Evolutionary conservation across 768 basidiomycete species (phyloP).

Genomic region (Podaxis sp.): DNA sequence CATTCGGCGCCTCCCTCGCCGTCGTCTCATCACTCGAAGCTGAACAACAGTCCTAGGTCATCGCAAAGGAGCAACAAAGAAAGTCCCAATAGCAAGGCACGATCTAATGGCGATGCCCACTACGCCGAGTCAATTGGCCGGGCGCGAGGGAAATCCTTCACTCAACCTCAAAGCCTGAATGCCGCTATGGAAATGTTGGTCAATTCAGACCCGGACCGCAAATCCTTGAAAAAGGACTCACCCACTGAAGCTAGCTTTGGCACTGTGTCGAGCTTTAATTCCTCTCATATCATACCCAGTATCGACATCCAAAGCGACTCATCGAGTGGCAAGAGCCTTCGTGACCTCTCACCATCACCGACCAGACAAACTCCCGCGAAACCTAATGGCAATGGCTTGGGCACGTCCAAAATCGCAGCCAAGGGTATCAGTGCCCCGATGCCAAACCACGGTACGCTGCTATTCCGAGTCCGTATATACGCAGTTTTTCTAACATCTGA

Average conservation of each 20-base stretch:
- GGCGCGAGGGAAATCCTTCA: slow-evolving; percentile 46
- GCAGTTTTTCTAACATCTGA: slow-evolving; percentile 13
- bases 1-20: slow-evolving; percentile 56
- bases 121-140: slow-evolving; percentile 42
- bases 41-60: slow-evolving; percentile 18
- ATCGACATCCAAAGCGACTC: slow-evolving; percentile 29
- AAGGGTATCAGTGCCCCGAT: slow-evolving; percentile 71
- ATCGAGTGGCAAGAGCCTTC: slow-evolving; percentile 25
- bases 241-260: slow-evolving; percentile 12
- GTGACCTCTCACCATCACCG: slow-evolving; percentile 40
- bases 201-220: neutral
- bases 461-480: slow-evolving; percentile 1
- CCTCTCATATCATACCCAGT: slow-evolving; percentile 17
- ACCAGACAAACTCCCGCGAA: slow-evolving; percentile 42
- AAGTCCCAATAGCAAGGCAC: slow-evolving; percentile 32
- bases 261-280: slow-evolving; percentile 16
- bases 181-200: slow-evolving; percentile 70
- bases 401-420: slow-evolving; percentile 47
- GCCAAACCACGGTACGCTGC: slow-evolving; percentile 60
- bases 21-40: slow-evolving; percentile 33
- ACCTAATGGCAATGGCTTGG: slow-evolving; percentile 26
- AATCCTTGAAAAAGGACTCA: neutral
- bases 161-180: slow-evolving; percentile 67
- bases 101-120: slow-evolving; percentile 24
- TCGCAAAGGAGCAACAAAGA: slow-evolving; percentile 32